These are phyloP conservation scores for Lunularia cruciata DNA, from an alignment of 225 moss, liverwort and hornwort genomes.

Conservation along the genomic window DNA sequence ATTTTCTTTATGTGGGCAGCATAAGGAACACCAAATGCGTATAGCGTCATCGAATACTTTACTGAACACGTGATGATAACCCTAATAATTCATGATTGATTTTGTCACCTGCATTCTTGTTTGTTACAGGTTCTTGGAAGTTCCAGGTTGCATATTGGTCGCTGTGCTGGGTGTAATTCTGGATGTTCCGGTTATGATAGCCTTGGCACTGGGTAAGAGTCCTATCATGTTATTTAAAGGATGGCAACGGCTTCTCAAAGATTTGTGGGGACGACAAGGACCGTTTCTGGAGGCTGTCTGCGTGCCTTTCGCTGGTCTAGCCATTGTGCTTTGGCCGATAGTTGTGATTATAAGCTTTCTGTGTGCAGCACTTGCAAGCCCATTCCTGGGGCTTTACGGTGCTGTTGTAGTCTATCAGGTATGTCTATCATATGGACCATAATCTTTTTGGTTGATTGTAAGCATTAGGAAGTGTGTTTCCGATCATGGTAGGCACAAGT, in stretches of 20 bases:
- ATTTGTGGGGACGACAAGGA: constrained; percentile 61
- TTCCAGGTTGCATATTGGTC: constrained; percentile 60
- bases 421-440: no score
- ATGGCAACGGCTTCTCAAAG: constrained; percentile 65
- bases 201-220: constrained; percentile 55
- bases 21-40: no score
- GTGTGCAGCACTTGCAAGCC: constrained; percentile 50
- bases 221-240: constrained; percentile 77
- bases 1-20: no score
- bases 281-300: constrained; percentile 69
- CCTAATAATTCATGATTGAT: no score
- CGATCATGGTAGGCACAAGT: no score
- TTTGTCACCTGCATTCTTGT: neutral
- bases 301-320: constrained; percentile 72
- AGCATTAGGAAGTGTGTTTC: no score
- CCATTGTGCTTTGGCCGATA: constrained; percentile 67
- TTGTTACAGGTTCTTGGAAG: constrained; percentile 53
- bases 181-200: constrained; percentile 58
- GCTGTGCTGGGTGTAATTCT: constrained; percentile 58
- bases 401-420: constrained; percentile 82
- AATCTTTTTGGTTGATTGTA: neutral
- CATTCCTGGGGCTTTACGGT: constrained; percentile 71
- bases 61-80: no score
- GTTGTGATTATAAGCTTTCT: constrained; percentile 58
- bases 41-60: no score